A percentile compares a stretch with the other conserved stretches of the same genome.
These are phyloP conservation scores for Plasmodium chabaudi DNA, from an alignment of 169 alveolate genomes.

Conservation along the genomic window DNA sequence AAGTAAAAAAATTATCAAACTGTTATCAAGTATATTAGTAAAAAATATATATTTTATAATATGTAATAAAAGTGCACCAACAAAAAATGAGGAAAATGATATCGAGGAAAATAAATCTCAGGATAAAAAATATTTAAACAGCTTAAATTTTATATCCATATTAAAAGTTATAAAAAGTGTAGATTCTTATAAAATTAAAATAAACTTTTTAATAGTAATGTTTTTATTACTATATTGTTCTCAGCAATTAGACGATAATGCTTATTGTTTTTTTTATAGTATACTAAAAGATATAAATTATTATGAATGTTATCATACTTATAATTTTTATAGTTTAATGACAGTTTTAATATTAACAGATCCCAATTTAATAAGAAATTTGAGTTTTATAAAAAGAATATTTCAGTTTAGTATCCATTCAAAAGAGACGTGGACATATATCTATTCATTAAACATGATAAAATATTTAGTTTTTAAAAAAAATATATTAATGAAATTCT, in stretches of 20 bases:
- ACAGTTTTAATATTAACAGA: constrained; percentile 61
- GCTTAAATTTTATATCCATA: constrained; percentile 64
- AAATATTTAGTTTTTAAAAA: constrained; percentile 47
- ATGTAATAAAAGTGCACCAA: constrained; percentile 8
- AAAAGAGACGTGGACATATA: constrained; percentile 39
- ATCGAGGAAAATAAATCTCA: not conserved
- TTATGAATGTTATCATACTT: constrained; percentile 66
- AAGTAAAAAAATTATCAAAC: constrained; percentile 37
- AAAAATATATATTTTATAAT: constrained; percentile 64
- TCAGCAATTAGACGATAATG: constrained; percentile 55
- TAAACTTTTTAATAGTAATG: constrained; percentile 51
- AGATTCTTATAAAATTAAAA: constrained; percentile 61
- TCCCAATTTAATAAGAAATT: constrained; percentile 46
- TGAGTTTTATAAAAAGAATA: constrained; percentile 59
- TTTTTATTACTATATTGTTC: constrained; percentile 51
- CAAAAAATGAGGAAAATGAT: constrained; percentile 14
- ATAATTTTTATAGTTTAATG: constrained; percentile 34
- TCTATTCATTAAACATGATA: constrained; percentile 56
- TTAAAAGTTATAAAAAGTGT: constrained; percentile 54
- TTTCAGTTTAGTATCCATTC: constrained; percentile 67
- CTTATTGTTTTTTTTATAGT: constrained; percentile 50
- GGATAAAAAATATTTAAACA: constrained; percentile 37
- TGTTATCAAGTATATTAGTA: constrained; percentile 58
- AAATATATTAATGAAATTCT: constrained; percentile 27
- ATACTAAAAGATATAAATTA: constrained; percentile 49